These are phyloP conservation scores for Salvia miltiorrhiza DNA, from an alignment of 257 asterid genomes.

Conservation along the genomic window DNA sequence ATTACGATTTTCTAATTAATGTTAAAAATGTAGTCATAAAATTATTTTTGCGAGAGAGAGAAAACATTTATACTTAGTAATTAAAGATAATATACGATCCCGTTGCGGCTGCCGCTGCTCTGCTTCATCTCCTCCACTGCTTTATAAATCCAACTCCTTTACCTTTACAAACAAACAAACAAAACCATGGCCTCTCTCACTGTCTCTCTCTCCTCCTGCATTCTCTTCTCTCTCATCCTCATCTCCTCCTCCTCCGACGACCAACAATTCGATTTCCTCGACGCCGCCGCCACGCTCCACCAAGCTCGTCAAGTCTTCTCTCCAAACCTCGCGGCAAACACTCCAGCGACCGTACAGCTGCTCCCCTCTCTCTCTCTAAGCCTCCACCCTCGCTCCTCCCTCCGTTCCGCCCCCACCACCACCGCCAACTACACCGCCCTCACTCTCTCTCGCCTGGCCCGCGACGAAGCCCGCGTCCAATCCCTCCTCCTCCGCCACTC, in stretches of 20 bases:
- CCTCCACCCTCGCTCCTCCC: constrained; percentile 54
- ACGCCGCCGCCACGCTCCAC: constrained; percentile 23
- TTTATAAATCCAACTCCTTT: background rate
- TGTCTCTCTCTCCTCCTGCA: background rate
- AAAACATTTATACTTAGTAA: no score
- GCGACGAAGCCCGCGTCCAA: constrained; percentile 51
- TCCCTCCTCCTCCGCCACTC: constrained; percentile 37
- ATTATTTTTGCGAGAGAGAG: no score
- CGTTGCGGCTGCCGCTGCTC: no score
- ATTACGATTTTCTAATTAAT: no score
- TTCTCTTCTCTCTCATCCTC: constrained; percentile 6
- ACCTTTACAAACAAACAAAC: background rate
- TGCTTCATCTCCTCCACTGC: background rate
- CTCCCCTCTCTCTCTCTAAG: constrained; percentile 28
- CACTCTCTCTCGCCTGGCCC: constrained; percentile 50
- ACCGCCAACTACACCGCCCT: constrained; percentile 44
- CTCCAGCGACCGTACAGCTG: background rate
- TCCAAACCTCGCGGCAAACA: background rate
- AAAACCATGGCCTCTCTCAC: constrained; percentile 1
- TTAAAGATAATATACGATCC: no score
- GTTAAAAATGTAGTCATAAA: no score
- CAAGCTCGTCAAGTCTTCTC: constrained; percentile 24
- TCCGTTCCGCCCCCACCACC: constrained; percentile 2
- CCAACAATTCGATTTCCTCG: constrained; percentile 14
- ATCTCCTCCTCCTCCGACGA: constrained; percentile 9